These are phyloP conservation scores for Irpex lacteus DNA, from an alignment of 1,284 basidiomycete genomes.

Conservation along the genomic window DNA sequence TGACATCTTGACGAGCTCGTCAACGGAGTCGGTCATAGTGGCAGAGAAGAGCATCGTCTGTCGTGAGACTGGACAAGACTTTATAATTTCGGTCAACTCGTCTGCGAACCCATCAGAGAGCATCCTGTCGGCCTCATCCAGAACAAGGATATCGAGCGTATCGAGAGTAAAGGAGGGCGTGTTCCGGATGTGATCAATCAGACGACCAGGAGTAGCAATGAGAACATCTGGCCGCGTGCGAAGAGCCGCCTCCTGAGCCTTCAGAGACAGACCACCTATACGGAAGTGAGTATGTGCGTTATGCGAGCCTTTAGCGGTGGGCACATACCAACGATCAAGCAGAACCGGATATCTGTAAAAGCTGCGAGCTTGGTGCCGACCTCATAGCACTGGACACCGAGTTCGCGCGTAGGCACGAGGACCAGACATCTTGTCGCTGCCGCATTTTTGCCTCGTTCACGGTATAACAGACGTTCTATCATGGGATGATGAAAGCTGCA, in stretches of 20 bases:
- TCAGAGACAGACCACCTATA: slow-evolving; percentile 85
- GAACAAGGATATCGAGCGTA: slow-evolving; percentile 88
- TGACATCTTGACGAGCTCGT: slow-evolving; percentile 90
- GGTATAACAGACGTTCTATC: slow-evolving; percentile 86
- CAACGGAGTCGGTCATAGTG: slow-evolving; percentile 96
- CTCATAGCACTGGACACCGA: slow-evolving; percentile 93
- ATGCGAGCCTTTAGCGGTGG: neutral
- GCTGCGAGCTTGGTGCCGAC: slow-evolving; percentile 84
- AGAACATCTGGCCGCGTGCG: slow-evolving; percentile 88
- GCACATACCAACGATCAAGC: slow-evolving; percentile 79
- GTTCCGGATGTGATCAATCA: slow-evolving; percentile 97
- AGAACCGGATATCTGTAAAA: slow-evolving; percentile 88
- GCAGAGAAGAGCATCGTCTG: slow-evolving; percentile 99
- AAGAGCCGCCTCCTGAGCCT: slow-evolving; percentile 84
- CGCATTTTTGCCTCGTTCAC: slow-evolving; percentile 82
- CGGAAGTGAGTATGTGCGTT: slow-evolving; percentile 3
- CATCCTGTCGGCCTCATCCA: slow-evolving; percentile 98
- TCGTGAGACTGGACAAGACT: slow-evolving; percentile 81
- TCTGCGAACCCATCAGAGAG: slow-evolving; percentile 97
- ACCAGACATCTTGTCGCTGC: slow-evolving; percentile 93
- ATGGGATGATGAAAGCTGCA: slow-evolving; percentile 95
- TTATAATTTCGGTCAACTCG: slow-evolving; percentile 92
- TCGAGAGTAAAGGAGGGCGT: slow-evolving; percentile 93
- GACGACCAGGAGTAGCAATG: slow-evolving; percentile 93
- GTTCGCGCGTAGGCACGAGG: slow-evolving; percentile 90